Percentiles rank a stretch among this genome's conserved stretches.
These are phyloP conservation scores for Cladosporium phlei DNA, from an alignment of 2,329 filamentous ascomycete genomes.

Conservation along the genomic window DNA sequence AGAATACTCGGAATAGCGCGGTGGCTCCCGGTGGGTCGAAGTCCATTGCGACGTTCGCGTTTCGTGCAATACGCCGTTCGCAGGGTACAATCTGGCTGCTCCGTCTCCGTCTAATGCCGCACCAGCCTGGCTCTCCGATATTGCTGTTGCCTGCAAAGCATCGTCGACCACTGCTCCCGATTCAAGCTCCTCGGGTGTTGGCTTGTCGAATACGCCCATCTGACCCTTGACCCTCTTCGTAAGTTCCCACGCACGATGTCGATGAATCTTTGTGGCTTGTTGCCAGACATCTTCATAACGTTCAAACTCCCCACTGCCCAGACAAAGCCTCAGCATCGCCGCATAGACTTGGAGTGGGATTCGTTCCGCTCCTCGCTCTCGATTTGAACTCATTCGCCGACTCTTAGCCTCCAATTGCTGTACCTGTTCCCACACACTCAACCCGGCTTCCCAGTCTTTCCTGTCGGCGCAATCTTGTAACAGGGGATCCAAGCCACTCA, in stretches of 20 bases:
- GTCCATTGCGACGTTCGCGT: neutral
- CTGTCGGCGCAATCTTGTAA: constrained; percentile 38
- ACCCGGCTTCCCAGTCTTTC: constrained; percentile 34
- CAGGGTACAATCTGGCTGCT: neutral
- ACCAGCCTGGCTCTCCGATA: neutral
- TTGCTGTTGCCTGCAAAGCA: neutral
- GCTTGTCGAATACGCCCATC: neutral
- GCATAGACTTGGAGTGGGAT: constrained; percentile 17
- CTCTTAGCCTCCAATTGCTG: constrained; percentile 18
- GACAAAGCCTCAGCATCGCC: constrained; percentile 21
- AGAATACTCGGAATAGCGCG: constrained; percentile 7
- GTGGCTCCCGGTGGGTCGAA: neutral
- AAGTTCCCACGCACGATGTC: neutral
- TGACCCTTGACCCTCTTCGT: constrained; percentile 15
- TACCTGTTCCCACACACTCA: constrained; percentile 42
- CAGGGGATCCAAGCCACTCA: constrained; percentile 35
- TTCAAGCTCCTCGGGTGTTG: neutral
- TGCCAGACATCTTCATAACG: constrained; percentile 18
- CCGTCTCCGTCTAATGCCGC: neutral
- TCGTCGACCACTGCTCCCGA: neutral
- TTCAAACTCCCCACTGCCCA: constrained; percentile 11
- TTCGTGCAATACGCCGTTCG: constrained; percentile 5
- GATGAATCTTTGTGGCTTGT: constrained; percentile 14
- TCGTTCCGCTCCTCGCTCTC: constrained; percentile 10
- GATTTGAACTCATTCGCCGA: neutral